phyloP scores from a whole-genome alignment of 306 rosid species.

The Fragaria ananassa region DNA sequence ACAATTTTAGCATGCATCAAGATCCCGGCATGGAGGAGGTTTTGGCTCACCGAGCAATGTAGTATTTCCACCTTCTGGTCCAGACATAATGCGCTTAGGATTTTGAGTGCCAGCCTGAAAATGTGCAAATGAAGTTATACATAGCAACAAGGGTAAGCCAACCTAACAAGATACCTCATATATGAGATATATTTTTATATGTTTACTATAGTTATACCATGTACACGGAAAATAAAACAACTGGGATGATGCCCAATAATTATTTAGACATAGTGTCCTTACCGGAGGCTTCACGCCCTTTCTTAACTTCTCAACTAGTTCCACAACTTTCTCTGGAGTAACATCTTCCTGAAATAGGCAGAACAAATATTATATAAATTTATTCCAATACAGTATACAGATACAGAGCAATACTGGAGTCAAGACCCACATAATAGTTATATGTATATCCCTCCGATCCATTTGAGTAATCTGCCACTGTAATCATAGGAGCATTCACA shows the following conservation, averaged over 20 bases:
- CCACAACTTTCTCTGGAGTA: constrained; percentile 75
- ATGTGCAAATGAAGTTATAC: neutral
- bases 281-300: constrained; percentile 91
- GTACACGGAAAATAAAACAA: neutral
- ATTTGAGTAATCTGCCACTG: constrained; percentile 95
- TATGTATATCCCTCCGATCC: constrained; percentile 92
- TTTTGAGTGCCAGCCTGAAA: constrained; percentile 90
- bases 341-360: constrained; percentile 79
- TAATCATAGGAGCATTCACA: constrained; percentile 98
- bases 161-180: constrained; percentile 5
- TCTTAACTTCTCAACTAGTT: constrained; percentile 75
- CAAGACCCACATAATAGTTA: constrained; percentile 70
- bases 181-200: neutral
- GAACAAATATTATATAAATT: constrained; percentile 7
- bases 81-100: constrained; percentile 59
- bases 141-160: neutral
- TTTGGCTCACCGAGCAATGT: constrained; percentile 69
- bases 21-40: constrained; percentile 94
- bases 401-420: neutral
- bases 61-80: constrained; percentile 98
- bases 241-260: neutral
- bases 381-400: neutral
- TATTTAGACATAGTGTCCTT: constrained; percentile 27
- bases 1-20: constrained; percentile 69
- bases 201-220: neutral